A percentile compares a stretch with the other conserved stretches of the same genome.
Conservation (phyloP, 352 stramenopile genomes). For the Aphanomyces euteiches region DNA sequence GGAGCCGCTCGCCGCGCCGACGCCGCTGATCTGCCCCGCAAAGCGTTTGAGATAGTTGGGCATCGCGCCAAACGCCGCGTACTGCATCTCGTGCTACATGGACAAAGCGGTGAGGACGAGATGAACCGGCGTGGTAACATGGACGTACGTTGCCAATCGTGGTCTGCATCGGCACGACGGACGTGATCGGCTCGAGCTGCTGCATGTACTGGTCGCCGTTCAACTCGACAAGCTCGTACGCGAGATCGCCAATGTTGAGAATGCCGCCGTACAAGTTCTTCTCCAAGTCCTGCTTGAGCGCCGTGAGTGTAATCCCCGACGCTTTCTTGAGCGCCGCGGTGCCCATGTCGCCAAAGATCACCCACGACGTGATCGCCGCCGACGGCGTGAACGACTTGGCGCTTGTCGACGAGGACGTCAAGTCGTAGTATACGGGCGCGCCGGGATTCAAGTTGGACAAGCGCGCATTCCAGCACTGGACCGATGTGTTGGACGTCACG, state of each 20-base stretch:
- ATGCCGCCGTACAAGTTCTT: conserved; percentile 48
- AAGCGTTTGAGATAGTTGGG: conserved; percentile 74
- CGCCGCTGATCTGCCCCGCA: conserved; percentile 47
- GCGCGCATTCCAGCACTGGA: conserved; percentile 59
- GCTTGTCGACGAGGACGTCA: conserved; percentile 34
- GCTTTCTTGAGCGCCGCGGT: conserved; percentile 51
- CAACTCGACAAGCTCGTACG: conserved; percentile 57
- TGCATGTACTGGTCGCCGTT: conserved; percentile 76
- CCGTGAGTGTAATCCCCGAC: conserved; percentile 55
- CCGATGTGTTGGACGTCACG: conserved; percentile 37
- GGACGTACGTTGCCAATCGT: conserved; percentile 67
- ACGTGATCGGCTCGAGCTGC: conserved; percentile 53
- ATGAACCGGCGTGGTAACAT: not conserved
- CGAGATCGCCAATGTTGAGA: conserved; percentile 69
- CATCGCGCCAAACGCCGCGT: conserved; percentile 51
- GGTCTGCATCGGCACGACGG: conserved; percentile 61
- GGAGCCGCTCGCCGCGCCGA: conserved; percentile 53
- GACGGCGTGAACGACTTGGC: conserved; percentile 53
- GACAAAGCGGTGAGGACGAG: not conserved
- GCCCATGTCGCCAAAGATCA: conserved; percentile 69
- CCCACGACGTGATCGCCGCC: conserved; percentile 52
- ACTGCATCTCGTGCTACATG: conserved; percentile 65
- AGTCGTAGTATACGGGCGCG: conserved; percentile 54
- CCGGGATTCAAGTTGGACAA: conserved; percentile 46
- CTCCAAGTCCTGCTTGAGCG: conserved; percentile 51